Evolutionary conservation across 2,329 filamentous ascomycete genomes (phyloP), one percentile per base, ranked within the genome.

Genomic region (Scortechinia acanthostroma): DNA sequence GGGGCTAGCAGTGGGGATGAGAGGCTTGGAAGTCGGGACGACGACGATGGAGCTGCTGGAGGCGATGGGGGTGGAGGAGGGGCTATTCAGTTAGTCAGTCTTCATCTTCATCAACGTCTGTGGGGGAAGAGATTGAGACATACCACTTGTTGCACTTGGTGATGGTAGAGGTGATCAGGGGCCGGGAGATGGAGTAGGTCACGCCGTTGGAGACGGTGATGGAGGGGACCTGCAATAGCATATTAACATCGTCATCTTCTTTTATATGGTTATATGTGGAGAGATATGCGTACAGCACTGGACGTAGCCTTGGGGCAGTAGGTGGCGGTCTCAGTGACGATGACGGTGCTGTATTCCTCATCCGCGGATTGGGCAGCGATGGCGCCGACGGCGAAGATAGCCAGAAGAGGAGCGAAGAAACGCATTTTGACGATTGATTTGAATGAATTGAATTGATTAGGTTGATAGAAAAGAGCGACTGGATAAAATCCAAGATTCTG

Each of bases 1-100:
- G n/a, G n/a, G n/a, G 25, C 10, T 10, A 30, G 25, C 71, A 74
- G 69, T 68, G 74, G 13, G 56, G 45, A 21, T 58, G 50, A 22
- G 53, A 44, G 21, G 57, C 54, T 50, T 56, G 53, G 46, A 57
- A 55, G 49, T n/a, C n/a, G n/a, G n/a, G 51, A 52, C 52, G 23
- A 53, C 44, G 43, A 46, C 52, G 48, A 56, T 45, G 52, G 47
- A 30, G 52, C 53, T 50, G 37, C 46, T 48, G 47, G 51, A 47
- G 42, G 48, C 53, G 50, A 48, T 33, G 45, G 51, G 48, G 19
- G 47, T 40, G 6, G 35, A 40, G 20, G 10, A 10, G 17, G 10
- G 6, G 35, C 35, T 40, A 40, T 40, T 10, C 17, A 10, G 35
- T 40, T 40, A 40, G 17, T 40, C 14, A 10, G 10, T 30, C 10